Percentiles rank a stretch among this genome's conserved stretches.
Conservation (phyloP, 2,329 filamentous ascomycete species). For the Monosporascus sp. region DNA sequence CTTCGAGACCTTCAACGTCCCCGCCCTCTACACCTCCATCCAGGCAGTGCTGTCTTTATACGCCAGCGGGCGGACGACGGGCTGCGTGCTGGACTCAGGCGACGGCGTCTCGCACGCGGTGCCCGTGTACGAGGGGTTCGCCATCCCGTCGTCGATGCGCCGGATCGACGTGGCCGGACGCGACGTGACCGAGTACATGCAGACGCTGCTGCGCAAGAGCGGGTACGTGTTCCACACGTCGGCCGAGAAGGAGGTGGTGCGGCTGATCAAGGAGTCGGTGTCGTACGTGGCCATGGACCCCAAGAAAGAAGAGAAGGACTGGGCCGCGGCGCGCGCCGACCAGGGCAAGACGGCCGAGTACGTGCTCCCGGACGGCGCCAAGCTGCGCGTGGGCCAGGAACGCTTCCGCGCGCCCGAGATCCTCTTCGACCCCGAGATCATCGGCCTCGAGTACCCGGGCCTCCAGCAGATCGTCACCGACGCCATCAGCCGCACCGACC, state of each 20-base stretch:
- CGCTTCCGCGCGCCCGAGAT: conserved; percentile 96
- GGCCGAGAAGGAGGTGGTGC: conserved; percentile 98
- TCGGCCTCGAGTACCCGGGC: conserved; percentile 92
- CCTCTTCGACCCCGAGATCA: conserved; percentile 94
- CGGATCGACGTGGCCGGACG: conserved; percentile 93
- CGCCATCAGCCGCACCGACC: conserved; percentile 88
- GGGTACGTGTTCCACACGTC: conserved; percentile 96
- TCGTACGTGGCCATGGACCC: conserved; percentile 90
- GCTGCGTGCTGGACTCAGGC: conserved; percentile 90
- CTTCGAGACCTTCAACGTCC: conserved; percentile 98
- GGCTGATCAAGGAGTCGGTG: conserved; percentile 91
- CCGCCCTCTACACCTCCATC: conserved; percentile 92
- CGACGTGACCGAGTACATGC: conserved; percentile 93
- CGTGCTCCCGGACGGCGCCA: conserved; percentile 84
- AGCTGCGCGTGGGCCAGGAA: conserved; percentile 85
- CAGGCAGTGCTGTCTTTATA: conserved; percentile 96
- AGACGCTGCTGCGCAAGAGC: conserved; percentile 82
- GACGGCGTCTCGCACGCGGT: conserved; percentile 97
- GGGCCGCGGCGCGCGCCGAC: conserved; percentile 73
- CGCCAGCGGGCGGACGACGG: conserved; percentile 90
- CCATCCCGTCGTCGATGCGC: conserved; percentile 90
- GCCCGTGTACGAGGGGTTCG: conserved; percentile 95
- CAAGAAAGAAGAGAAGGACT: conserved; percentile 93
- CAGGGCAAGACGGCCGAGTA: conserved; percentile 81
- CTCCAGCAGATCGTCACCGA: conserved; percentile 98